Base-by-base conservation (phyloP, 1,284 basidiomycete species). In the Cystobasidium slooffiae region DNA sequence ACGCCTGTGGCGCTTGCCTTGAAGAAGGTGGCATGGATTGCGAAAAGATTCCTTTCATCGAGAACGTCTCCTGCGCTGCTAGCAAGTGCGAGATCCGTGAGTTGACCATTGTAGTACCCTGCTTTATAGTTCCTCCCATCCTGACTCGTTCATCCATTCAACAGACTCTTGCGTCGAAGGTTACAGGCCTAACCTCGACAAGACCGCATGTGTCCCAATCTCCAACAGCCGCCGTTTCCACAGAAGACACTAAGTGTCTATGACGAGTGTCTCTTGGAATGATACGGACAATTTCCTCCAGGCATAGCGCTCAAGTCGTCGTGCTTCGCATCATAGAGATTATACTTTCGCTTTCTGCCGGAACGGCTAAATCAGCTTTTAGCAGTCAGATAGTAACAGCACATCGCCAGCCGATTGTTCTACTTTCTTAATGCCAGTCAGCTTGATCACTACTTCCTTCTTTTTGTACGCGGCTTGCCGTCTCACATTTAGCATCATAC, bases 21-120 rank as follows among this genome's bases (percentile, higher is more conserved):
- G 68, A 70, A 70, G 58, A 59, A 59, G 68, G 68, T n/a, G 63
- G 63, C 41, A 58, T 73, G 37, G 63, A 73, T n/a, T 73, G 70
- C 62, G 70, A 73, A 37, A 46, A 62, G 31, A 73, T 73, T 41
- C 70, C 70, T 14, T 44, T 65, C 53, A 61, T 61, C 44, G 52
- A 55, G 31, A 52, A 59, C n/a, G 70, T 73, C 52, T 53, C 47
- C n/a, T 73, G 70, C 44, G 70, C 70, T 43, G 47, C 63, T n/a
- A 52, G 56, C 39, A 59, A 59, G 44, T 73, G 70, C 70, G 70
- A 73, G 41, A 66, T 73, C 47, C 70, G 70, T 73, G 58, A 65
- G 70, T 63, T n/a, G 43, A 16, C 7, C 31, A 7, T 1, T 43
- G n/a, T 20, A 14, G 20, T 20, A 37, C 66, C 10, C 20, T 5